Evolutionary conservation across 2,329 filamentous ascomycete genomes (phyloP).

Genomic region (Diaporthe humulicola): DNA sequence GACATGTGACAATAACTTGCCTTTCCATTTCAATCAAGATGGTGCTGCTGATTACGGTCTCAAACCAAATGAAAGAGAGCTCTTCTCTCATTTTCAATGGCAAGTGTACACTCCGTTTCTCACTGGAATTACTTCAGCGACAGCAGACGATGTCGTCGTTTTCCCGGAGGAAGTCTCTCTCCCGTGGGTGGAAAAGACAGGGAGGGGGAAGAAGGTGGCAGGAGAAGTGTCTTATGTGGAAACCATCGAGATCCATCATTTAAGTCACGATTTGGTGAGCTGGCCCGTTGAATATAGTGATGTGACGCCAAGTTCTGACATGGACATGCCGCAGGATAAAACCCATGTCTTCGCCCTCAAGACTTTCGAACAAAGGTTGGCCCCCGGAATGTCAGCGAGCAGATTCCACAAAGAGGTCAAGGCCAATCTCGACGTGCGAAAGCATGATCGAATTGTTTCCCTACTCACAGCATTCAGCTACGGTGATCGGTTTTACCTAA

Average conservation of each 20-base stretch:
- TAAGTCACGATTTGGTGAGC: conserved; percentile 1
- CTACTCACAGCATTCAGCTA: neutral
- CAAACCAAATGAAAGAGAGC: neutral
- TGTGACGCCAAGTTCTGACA: neutral
- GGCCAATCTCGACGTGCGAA: neutral
- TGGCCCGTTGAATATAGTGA: neutral
- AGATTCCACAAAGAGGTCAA: neutral
- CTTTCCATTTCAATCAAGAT: neutral
- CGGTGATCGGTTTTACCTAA: neutral
- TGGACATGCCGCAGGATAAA: neutral
- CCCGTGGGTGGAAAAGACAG: neutral
- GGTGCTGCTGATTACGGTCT: neutral
- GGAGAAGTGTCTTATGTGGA: conserved; percentile 1
- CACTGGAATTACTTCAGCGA: neutral
- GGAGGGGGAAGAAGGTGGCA: neutral
- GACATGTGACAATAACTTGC: neutral
- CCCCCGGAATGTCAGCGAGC: accelerated
- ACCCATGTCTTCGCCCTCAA: neutral
- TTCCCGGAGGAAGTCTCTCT: neutral
- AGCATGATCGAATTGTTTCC: neutral
- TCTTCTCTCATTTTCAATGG: neutral
- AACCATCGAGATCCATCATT: neutral
- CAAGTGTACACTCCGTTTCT: conserved; percentile 11
- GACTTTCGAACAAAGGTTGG: neutral
- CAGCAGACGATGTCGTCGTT: accelerated